Conservation (phyloP, 129 eudicot genomes). For the Centella asiatica region DNA sequence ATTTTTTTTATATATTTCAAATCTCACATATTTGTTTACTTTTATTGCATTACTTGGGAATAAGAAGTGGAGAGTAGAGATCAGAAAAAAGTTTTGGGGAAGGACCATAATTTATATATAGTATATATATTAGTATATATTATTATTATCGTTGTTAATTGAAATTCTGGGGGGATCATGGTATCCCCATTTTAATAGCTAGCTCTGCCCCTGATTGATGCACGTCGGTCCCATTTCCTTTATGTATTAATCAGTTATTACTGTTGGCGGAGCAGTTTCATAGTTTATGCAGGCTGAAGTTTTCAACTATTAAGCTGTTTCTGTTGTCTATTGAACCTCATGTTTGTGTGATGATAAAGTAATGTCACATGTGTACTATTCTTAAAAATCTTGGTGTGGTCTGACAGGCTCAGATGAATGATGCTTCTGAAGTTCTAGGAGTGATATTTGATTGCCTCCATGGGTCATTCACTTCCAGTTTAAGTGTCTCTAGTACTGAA, state of each 20-base stretch:
- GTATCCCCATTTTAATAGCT: no score
- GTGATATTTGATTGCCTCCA: conserved; percentile 91
- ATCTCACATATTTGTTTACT: no score
- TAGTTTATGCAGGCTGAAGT: background rate
- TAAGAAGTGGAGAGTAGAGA: no score
- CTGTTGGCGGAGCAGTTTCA: background rate
- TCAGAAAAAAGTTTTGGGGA: no score
- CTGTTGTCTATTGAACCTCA: background rate
- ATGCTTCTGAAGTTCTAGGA: conserved; percentile 94
- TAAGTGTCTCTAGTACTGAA: conserved; percentile 30
- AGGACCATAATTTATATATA: no score
- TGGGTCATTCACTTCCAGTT: conserved; percentile 47
- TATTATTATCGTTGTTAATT: no score
- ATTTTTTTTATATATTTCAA: no score
- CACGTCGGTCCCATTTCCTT: background rate
- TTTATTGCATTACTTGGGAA: no score
- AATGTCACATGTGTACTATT: background rate
- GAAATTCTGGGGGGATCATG: no score
- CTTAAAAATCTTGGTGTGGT: conserved; percentile 11
- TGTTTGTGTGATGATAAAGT: background rate
- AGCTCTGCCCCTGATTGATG: no score
- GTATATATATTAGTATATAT: no score
- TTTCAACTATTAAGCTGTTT: background rate
- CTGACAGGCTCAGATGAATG: conserved; percentile 94
- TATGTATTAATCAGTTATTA: no score